Conservation (phyloP, 1,139 yeast species). For the Pichia sp. region DNA sequence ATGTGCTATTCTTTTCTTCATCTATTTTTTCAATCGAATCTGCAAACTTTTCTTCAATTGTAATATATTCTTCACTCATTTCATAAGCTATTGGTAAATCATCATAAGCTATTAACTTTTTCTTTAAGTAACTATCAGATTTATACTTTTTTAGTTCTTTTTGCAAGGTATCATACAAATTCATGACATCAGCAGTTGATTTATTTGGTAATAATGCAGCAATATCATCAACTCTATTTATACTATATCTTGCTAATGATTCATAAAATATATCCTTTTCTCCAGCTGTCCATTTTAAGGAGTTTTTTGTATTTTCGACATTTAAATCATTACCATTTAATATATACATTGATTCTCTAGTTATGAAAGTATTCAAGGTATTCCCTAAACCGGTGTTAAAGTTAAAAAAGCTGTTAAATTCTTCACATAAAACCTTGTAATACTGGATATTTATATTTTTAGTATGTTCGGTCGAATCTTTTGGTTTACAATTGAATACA, state of each 20-base stretch:
- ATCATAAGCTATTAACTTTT: slow-evolving; percentile 30
- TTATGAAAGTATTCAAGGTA: slow-evolving; percentile 14
- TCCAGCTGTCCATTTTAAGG: slow-evolving; percentile 34
- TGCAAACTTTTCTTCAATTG: slow-evolving; percentile 38
- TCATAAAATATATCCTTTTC: slow-evolving; percentile 40
- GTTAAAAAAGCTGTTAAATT: slow-evolving; percentile 16
- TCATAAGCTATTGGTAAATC: slow-evolving; percentile 52
- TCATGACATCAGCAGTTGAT: slow-evolving; percentile 39
- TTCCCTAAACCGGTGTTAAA: slow-evolving; percentile 8
- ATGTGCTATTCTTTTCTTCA: background rate
- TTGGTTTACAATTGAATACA: background rate
- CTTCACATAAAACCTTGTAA: slow-evolving; percentile 17
- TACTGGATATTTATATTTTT: slow-evolving; percentile 16
- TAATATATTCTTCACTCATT: slow-evolving; percentile 42
- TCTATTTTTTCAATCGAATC: slow-evolving; percentile 8
- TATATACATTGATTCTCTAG: slow-evolving; percentile 6
- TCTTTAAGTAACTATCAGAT: slow-evolving; percentile 16
- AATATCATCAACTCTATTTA: slow-evolving; percentile 41
- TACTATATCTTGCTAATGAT: slow-evolving; percentile 41
- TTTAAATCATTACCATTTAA: slow-evolving; percentile 12
- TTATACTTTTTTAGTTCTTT: slow-evolving; percentile 27
- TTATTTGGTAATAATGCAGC: slow-evolving; percentile 35
- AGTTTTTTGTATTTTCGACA: background rate
- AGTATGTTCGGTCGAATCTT: background rate
- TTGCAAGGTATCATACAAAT: slow-evolving; percentile 39